phyloP scores from a whole-genome alignment of 2,329 filamentous ascomycete species.

The Aureobasidium sp. region DNA sequence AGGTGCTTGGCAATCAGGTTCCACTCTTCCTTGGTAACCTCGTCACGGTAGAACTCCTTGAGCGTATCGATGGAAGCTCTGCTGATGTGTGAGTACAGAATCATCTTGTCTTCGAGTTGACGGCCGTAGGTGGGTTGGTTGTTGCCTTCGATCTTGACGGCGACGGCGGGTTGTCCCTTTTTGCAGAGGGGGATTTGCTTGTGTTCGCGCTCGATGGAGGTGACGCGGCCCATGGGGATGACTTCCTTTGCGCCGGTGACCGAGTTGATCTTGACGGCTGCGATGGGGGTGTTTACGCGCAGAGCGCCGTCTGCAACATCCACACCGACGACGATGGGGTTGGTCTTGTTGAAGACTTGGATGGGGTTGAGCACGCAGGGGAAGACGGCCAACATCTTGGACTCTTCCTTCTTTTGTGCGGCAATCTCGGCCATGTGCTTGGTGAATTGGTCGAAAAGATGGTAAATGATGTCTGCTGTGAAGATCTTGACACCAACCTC shows the following conservation, averaged over 20 bases:
- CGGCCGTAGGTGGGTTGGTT: conserved; percentile 92
- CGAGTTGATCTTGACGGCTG: conserved; percentile 73
- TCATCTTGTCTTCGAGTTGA: conserved; percentile 86
- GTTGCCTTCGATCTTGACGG: conserved; percentile 90
- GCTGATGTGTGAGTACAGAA: conserved; percentile 79
- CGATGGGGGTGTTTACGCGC: conserved; percentile 79
- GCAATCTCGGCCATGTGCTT: conserved; percentile 83
- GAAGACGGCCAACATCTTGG: conserved; percentile 92
- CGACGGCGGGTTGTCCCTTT: conserved; percentile 93
- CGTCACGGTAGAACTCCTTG: conserved; percentile 88
- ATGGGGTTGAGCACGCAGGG: conserved; percentile 85
- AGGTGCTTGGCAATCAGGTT: conserved; percentile 77
- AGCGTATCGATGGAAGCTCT: conserved; percentile 85
- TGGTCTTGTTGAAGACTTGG: conserved; percentile 97
- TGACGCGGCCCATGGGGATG: conserved; percentile 82
- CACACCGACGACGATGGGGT: conserved; percentile 88
- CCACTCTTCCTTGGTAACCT: conserved; percentile 92
- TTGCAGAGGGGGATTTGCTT: conserved; percentile 90
- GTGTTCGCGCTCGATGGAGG: conserved; percentile 94
- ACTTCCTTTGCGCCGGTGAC: conserved; percentile 77
- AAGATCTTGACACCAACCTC: conserved; percentile 96
- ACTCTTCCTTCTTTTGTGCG: conserved; percentile 92
- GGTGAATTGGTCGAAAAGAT: conserved; percentile 93
- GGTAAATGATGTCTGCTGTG: conserved; percentile 98
- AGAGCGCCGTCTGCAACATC: conserved; percentile 90